Percentiles rank a stretch among this genome's conserved stretches.
These are phyloP conservation scores for Beauveria caledonica DNA, from an alignment of 2,329 filamentous ascomycete species.

Conservation along the genomic window DNA sequence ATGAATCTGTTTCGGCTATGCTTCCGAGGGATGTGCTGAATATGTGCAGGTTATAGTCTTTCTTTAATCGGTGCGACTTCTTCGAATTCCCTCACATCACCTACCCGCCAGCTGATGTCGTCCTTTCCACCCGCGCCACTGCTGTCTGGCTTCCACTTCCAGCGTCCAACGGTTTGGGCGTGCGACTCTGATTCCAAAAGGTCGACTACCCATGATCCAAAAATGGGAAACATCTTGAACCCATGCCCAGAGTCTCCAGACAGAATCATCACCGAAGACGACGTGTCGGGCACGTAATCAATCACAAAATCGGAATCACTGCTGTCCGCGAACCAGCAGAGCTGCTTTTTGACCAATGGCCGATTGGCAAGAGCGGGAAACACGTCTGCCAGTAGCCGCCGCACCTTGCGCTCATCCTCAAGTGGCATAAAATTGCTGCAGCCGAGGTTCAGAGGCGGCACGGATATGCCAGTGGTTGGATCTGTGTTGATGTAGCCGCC, in stretches of 20 bases:
- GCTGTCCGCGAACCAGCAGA: conserved; percentile 60
- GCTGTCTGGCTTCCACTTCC: background rate
- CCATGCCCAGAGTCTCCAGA: conserved; percentile 54
- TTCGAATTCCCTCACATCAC: background rate
- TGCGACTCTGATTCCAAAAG: background rate
- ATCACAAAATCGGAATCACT: conserved; percentile 52
- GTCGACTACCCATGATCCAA: background rate
- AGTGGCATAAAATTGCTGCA: conserved; percentile 42
- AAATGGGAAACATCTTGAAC: conserved; percentile 54
- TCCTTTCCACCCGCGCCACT: background rate
- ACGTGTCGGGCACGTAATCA: conserved; percentile 45
- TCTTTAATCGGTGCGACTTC: background rate
- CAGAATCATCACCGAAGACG: conserved; percentile 37
- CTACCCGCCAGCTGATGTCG: background rate
- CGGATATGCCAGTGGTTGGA: conserved; percentile 26
- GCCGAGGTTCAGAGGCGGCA: conserved; percentile 23
- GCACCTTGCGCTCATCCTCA: conserved; percentile 43
- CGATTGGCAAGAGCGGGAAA: conserved; percentile 45
- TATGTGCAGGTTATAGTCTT: background rate
- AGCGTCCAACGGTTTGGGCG: background rate
- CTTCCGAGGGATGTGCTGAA: background rate
- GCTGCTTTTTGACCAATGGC: conserved; percentile 44
- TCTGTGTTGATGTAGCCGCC: conserved; percentile 44
- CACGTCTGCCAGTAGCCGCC: conserved; percentile 41
- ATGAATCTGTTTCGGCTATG: background rate